Evolutionary conservation across 2,329 filamentous ascomycete genomes (phyloP), one percentile per base, ranked within the genome.

Genomic region (Emergomyces pasteurianus): DNA sequence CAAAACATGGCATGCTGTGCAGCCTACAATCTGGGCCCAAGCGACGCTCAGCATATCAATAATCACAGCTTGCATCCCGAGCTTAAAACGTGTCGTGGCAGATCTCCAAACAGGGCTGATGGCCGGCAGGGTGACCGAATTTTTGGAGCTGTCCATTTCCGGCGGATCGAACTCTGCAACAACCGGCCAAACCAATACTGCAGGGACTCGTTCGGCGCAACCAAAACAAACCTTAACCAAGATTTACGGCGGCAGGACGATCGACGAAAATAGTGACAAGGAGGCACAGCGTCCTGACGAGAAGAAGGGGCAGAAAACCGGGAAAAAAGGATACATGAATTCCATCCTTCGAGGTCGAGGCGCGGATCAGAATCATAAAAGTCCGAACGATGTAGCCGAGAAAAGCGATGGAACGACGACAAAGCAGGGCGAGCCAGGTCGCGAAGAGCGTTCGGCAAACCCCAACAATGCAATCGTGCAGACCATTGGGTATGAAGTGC

Each of bases 51-150:
- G 63, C 57, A 49, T 64, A n/a, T 66, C 66, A 21, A 65, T 70
- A 61, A 62, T 70, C 40, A 66, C 68, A 1, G 63, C 68, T 14
- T 69, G 67, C 55, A 66, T 70, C 34, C 68, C 68, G 8, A 62
- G 62, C 26, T 55, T 66, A 18, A 63, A 63, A 52, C 67, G 64
- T 9, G 65, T 69, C 52, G 62, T 70, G 16, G 63, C 66, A 49
- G 65, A 66, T 55, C 64, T 66, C 54, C 64, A 62, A 28, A 65
- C 67, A 4, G 68, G 68, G 4, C 61, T 69, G 31, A 68, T 67
- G 60, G 62, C 62, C 8, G 65, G 66, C 14, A 65, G 62, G 42
- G 61, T 69, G 18, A 61, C 63, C 12, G 65, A 68, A 55, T 64
- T 59, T 58, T 64, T 63, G 42, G 64, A 66, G 47, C 60, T 64